A percentile compares a stretch with the other conserved stretches of the same genome.
Conservation (phyloP, 2,329 filamentous ascomycete genomes). For the Juglanconis sp. region DNA sequence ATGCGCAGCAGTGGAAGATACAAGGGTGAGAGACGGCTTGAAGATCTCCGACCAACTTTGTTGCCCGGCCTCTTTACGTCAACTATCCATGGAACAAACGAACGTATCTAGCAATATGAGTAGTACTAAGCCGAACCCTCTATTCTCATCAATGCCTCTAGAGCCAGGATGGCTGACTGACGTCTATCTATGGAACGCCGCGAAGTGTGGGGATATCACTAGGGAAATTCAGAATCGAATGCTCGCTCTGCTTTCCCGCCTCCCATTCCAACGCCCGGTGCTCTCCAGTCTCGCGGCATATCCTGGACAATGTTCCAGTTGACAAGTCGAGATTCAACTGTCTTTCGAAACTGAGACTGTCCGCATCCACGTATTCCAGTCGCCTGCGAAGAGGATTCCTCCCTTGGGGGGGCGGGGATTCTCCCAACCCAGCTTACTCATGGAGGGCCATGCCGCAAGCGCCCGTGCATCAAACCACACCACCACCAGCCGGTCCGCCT, state of each 20-base stretch:
- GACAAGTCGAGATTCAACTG: not conserved
- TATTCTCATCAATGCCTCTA: slow-evolving; percentile 1
- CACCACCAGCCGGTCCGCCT: too few relatives aligned
- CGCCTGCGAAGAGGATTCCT: too few relatives aligned
- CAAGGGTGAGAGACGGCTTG: too few relatives aligned
- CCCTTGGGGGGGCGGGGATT: too few relatives aligned
- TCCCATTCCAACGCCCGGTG: not conserved
- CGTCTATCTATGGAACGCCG: not conserved
- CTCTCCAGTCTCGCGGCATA: not conserved
- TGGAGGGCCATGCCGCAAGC: not conserved
- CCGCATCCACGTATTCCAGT: not conserved
- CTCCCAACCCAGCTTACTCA: not conserved
- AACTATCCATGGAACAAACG: too few relatives aligned
- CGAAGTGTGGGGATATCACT: not conserved
- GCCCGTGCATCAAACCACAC: too few relatives aligned
- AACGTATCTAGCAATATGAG: too few relatives aligned
- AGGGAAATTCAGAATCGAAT: not conserved
- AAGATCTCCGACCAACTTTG: too few relatives aligned
- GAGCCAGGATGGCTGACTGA: not conserved
- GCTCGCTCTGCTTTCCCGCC: not conserved
- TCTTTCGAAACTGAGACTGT: not conserved
- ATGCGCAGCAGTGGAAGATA: too few relatives aligned
- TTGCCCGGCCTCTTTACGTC: too few relatives aligned
- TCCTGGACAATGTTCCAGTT: not conserved
- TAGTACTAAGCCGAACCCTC: too few relatives aligned